These are phyloP conservation scores for Coix lacrymajobi DNA, from an alignment of 176 grass and related monocot genomes.

Conservation along the genomic window DNA sequence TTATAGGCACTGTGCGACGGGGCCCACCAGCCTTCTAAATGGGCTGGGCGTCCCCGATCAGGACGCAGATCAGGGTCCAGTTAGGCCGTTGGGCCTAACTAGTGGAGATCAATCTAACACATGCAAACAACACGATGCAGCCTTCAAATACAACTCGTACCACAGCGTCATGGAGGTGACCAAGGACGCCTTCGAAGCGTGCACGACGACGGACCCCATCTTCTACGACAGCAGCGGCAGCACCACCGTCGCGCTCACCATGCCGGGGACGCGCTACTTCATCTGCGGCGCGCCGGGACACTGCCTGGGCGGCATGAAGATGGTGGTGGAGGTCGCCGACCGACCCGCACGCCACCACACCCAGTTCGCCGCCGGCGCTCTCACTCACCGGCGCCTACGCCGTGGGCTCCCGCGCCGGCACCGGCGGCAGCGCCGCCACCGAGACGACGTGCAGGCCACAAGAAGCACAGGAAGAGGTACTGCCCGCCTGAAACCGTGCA, in stretches of 20 bases:
- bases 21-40: too few species aligned
- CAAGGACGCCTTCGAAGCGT: conserved; percentile 37
- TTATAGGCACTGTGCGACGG: too few species aligned
- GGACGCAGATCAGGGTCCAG: too few species aligned
- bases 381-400: background rate
- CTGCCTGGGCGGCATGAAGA: conserved; percentile 76
- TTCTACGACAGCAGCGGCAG: conserved; percentile 45
- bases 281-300: conserved; percentile 62
- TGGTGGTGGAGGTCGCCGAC: conserved; percentile 47
- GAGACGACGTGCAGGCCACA: background rate
- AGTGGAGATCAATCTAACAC: too few species aligned
- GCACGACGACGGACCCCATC: conserved; percentile 44
- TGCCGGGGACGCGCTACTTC: conserved; percentile 66
- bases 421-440: background rate
- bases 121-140: background rate
- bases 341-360: conserved; percentile 20
- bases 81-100: too few species aligned
- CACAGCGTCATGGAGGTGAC: conserved; percentile 69
- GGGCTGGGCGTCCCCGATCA: too few species aligned
- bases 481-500: background rate
- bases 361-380: conserved; percentile 21
- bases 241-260: conserved; percentile 45
- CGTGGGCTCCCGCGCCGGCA: background rate
- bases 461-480: conserved; percentile 29
- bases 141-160: conserved; percentile 47